Evolutionary conservation across 2,329 filamentous ascomycete genomes (phyloP), one percentile per base, ranked within the genome.

Genomic region (Diplocarpon mali): DNA sequence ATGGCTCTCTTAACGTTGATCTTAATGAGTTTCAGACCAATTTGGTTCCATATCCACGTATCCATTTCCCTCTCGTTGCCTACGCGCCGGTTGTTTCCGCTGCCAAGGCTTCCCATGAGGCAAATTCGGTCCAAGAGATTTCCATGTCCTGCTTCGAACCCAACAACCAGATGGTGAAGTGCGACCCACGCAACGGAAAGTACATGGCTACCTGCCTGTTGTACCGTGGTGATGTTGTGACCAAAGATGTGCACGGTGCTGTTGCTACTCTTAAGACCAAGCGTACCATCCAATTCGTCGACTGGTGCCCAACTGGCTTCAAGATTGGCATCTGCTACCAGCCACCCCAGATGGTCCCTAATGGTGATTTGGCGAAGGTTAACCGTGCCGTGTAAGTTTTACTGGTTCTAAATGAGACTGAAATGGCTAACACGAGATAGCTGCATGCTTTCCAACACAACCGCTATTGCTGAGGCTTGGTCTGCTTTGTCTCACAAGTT

Each of bases 261-360:
- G 89, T 96, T 58, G 89, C 90, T 52, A 88, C 85, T 55, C 84
- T 96, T 65, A 98, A 96, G 86, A 95, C 92, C 69, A 96, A 95
- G 85, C 85, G 87, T 63, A 95, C 92, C 60, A 94, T 98, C 66
- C 89, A 96, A 73, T 95, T 96, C 67, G 92, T 98, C 65, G 92
- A 98, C 73, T 98, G 92, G 92, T 98, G 92, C 80, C 92, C 92
- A 51, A 98, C 92, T 69, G 92, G 92, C 59, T 98, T 98, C 84
- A 98, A 98, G 85, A 86, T 98, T 59, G 92, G 92, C 77, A 98
- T 98, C 76, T 95, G 89, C 85, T 96, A 93, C 82, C 89, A 96
- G 76, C 85, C 89, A 64, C 90, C 90, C 57, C 80, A 93, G 74
- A 84, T 85, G 70, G 90, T 96, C 46, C 92, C 88, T 63, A 94